phyloP scores from a whole-genome alignment of 2,329 filamentous ascomycete species.

The Akanthomyces uredinophilus region DNA sequence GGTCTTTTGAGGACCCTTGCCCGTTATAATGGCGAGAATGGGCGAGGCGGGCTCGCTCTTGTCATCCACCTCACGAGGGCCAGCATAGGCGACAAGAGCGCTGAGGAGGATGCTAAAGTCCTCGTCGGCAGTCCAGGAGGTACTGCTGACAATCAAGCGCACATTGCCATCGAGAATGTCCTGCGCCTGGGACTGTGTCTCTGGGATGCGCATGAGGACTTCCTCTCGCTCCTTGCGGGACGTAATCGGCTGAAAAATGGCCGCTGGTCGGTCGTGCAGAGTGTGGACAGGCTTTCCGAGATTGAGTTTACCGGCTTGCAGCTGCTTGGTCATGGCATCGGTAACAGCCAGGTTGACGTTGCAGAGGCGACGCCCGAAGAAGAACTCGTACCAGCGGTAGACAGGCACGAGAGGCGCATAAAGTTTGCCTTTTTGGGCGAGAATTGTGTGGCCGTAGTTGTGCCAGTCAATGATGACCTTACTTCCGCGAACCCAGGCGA shows the following conservation, averaged over 20 bases:
- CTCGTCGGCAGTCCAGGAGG: conserved; percentile 95
- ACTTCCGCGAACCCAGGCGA: conserved; percentile 73
- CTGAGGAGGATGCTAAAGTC: conserved; percentile 86
- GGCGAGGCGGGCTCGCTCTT: conserved; percentile 43
- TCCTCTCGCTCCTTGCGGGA: conserved; percentile 40
- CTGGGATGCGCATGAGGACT: conserved; percentile 62
- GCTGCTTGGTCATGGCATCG: conserved; percentile 74
- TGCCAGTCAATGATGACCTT: conserved; percentile 94
- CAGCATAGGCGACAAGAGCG: conserved; percentile 71
- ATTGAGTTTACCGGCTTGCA: conserved; percentile 58
- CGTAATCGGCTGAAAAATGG: conserved; percentile 69
- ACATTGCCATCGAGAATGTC: conserved; percentile 54
- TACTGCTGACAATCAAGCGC: conserved; percentile 81
- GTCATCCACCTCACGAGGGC: conserved; percentile 36
- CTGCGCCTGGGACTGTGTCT: conserved; percentile 55
- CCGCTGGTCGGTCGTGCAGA: conserved; percentile 80
- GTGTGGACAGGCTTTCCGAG: conserved; percentile 62
- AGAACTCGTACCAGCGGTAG: conserved; percentile 71
- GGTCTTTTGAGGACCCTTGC: conserved; percentile 80
- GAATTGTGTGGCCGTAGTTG: conserved; percentile 95
- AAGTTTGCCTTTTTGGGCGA: conserved; percentile 54
- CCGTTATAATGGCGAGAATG: conserved; percentile 87
- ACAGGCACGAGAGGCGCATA: conserved; percentile 71
- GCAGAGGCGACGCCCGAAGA: conserved; percentile 62
- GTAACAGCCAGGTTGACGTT: conserved; percentile 82